Base-by-base conservation (phyloP, 2,329 filamentous ascomycete species). In the Colletotrichum spaethianum region DNA sequence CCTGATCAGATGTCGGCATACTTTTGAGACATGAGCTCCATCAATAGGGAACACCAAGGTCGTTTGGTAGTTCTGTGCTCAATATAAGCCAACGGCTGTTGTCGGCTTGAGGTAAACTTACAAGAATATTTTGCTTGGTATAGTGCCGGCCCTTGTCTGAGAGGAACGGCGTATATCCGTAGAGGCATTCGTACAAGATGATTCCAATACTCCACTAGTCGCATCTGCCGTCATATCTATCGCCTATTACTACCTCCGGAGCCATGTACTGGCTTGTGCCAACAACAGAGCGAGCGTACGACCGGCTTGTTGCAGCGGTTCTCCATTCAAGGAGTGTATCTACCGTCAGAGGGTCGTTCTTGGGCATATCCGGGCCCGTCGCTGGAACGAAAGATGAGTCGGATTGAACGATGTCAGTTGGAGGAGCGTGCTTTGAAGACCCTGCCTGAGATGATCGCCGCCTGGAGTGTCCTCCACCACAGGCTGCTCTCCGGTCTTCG, bases 181-280 rank as follows among this genome's bases (percentile, higher is more conserved):
- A 98, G 1, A 98, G 86, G 78, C 96, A 98, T 87, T 98, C 96
- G 78, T 94, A 98, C 68, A 98, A 83, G 78, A 98, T 98, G 79
- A 98, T 91, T 64, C 95, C 96, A 76, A 98, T 90, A 82, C 95
- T 98, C 96, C 94, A 98, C 94, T 90, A 98, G 82, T 98, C 96
- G 82, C 96, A 98, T 78, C 96, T 89, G 38, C 94, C 96, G 82
- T 98, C 96, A 80, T 98, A 98, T 46, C 88, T 84, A 60, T 94
- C 89, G 36, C 95, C 94, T 75, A 89, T 86, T 70, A 98, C 92
- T 23, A 98, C 94, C 84, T 98, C 96, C 2, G 96, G 96, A 0
- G 96, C 96, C 96, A 98, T 98, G 84, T 98, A 98, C 79, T 98
- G 96, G 80, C 95, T 98, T 2, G 96, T 98, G 2, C 96, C 96